Evolutionary conservation across 2,329 filamentous ascomycete species (phyloP), one percentile per base, ranked within the genome.

Genomic region (Stagonosporopsis vannaccii): DNA sequence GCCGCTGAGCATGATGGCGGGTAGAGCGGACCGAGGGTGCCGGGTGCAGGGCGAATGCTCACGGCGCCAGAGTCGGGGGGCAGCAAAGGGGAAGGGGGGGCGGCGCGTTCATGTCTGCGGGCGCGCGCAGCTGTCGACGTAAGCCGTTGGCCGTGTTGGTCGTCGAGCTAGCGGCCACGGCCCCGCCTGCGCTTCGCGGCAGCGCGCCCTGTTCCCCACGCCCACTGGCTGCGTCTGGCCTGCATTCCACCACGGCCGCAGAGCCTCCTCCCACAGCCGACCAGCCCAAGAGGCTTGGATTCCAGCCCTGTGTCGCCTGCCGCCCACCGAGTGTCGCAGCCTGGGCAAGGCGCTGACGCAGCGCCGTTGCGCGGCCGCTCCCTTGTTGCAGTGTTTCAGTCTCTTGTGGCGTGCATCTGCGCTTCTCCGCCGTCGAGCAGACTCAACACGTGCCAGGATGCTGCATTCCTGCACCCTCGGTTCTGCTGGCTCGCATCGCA

Each of bases 1-100:
- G 43, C 72, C 70, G 48, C 71, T 68, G 51, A 75, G 67, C 73
- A 75, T 75, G 26, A n/a, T 73, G 66, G 36, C 60, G 53, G 52
- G 32, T 52, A 46, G 30, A 41, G 48, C 37, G 56, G 48, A 22
- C 43, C 52, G 61, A 33, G 47, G 20, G 28, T 35, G 56, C 33
- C 50, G 53, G 41, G 51, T 49, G 49, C 32, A 30, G 28, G 5
- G 6, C 28, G 26, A 44, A 46, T 43, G 47, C 33, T 64, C 55
- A 58, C 51, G 48, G 37, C 59, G 58, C 59, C 42, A 45, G 32
- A 22, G 42, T 45, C 30, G 45, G 41, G 40, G 47, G 8, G 28
- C 47, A 26, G 41, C 23, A 43, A 37, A 23, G 37, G 41, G 28
- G 40, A 37, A 23, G 37, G 22, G 40, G 41, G 26, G 30, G 23